phyloP scores from a whole-genome alignment of 345 rosid genomes.

The Hibiscus trionum region DNA sequence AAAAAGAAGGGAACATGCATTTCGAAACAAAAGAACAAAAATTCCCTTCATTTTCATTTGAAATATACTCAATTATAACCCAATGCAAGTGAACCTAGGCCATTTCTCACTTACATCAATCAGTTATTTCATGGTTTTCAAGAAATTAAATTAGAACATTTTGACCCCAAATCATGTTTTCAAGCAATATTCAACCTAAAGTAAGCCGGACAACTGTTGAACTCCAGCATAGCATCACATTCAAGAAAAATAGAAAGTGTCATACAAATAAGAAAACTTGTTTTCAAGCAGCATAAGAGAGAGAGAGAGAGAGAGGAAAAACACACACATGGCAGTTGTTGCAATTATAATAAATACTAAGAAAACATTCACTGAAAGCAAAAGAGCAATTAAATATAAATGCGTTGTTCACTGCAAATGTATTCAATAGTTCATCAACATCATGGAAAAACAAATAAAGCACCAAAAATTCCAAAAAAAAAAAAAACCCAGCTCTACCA shows the following conservation, averaged over 20 bases:
- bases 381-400: neutral
- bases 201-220: neutral
- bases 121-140: neutral
- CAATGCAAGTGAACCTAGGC: neutral
- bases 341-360: neutral
- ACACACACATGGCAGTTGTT: too few relatives aligned
- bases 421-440: neutral
- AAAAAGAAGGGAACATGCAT: neutral
- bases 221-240: neutral
- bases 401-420: neutral
- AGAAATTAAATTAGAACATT: neutral
- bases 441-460: neutral
- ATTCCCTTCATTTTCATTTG: neutral
- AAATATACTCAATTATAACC: neutral
- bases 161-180: neutral
- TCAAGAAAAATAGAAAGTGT: neutral
- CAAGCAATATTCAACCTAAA: neutral
- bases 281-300: too few relatives aligned
- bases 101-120: neutral
- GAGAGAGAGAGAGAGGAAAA: too few relatives aligned
- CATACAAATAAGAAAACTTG: too few relatives aligned
- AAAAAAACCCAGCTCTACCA: neutral
- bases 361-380: neutral
- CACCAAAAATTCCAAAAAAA: neutral
- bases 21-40: neutral